phyloP scores from a whole-genome alignment of 441 rosid species.

The Euphorbia schlechtendalii region DNA sequence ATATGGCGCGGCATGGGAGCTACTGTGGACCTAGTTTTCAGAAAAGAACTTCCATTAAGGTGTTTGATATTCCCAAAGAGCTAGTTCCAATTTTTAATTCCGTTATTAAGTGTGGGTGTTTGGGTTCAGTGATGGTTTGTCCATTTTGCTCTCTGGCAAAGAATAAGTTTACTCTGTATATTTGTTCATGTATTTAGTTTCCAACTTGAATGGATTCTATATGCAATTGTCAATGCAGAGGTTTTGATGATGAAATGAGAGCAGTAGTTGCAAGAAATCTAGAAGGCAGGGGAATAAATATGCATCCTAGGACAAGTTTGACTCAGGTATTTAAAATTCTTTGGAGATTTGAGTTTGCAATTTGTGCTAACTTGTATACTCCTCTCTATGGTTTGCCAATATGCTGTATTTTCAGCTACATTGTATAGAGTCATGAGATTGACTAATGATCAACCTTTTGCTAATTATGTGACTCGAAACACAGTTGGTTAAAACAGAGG shows the following conservation, averaged over 20 bases:
- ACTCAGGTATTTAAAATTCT: constrained; percentile 42
- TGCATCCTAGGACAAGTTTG: constrained; percentile 79
- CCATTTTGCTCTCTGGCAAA: background rate
- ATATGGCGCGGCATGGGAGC: constrained; percentile 99
- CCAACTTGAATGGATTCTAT: background rate
- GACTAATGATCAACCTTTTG: constrained; percentile 14
- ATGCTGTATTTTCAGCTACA: constrained; percentile 5
- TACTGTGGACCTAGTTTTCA: constrained; percentile 78
- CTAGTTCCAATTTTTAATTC: background rate
- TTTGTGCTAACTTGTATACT: constrained; percentile 9
- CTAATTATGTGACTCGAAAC: constrained; percentile 22
- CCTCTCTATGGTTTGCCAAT: constrained; percentile 5
- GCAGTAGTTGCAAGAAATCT: constrained; percentile 90
- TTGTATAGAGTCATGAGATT: background rate
- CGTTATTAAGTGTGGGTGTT: background rate
- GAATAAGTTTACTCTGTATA: background rate
- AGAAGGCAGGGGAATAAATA: constrained; percentile 84
- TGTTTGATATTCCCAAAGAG: constrained; percentile 13
- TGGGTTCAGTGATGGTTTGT: background rate
- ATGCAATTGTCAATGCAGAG: constrained; percentile 38
- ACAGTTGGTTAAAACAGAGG: constrained; percentile 76
- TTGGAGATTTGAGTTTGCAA: constrained; percentile 4
- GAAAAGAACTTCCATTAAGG: constrained; percentile 97
- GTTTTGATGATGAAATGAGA: constrained; percentile 99
- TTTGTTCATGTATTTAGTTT: background rate